Base-by-base conservation (phyloP, 495 filamentous ascomycete species). In the Penicillium salamii region DNA sequence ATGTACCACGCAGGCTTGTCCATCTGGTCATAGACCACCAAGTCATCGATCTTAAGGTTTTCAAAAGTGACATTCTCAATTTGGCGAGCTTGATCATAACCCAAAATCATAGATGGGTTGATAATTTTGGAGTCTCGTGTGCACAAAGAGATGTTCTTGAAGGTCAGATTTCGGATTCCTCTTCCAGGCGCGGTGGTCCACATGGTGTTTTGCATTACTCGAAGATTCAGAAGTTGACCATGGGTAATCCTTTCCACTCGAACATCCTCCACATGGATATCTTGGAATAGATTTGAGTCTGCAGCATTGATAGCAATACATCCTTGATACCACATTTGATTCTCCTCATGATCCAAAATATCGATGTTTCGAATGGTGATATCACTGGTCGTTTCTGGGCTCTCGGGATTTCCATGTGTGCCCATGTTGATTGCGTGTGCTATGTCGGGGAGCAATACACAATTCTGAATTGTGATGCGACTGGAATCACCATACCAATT, bases 361-460 rank as follows among this genome's bases (percentile, higher is more conserved):
- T 57, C 54, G 7, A 57, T 52, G 12, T 57, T 52, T 2, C 40
- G 43, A 7, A 57, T 52, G 2, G 24, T 41, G 9, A 57, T 36
- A 14, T 42, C 37, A 7, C 31, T 21, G 13, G 38, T 57, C 7
- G 34, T 49, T 34, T 57, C 54, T 1, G 54, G 54, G 0, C 36
- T 49, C 2, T 23, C 38, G 0, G 54, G 34, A 21, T 57, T 52
- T 11, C 54, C 54, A 17, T 57, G 54, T 9, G 54, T 57, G 2
- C 54, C 54, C 31, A 57, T 57, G 11, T 52, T 52, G 18, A 57
- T 57, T 2, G 54, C 31, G 29, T 57, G 54, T 7, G 54, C 54
- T 5, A 42, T 18, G 6, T 57, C 54, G 28, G 49, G 23, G 23
- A 26, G 23, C 23, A 26, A 26, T 1, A 37, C 31, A n/a, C 36